Conservation (phyloP, 495 filamentous ascomycete genomes). For the Jackrogersella multiformis region DNA sequence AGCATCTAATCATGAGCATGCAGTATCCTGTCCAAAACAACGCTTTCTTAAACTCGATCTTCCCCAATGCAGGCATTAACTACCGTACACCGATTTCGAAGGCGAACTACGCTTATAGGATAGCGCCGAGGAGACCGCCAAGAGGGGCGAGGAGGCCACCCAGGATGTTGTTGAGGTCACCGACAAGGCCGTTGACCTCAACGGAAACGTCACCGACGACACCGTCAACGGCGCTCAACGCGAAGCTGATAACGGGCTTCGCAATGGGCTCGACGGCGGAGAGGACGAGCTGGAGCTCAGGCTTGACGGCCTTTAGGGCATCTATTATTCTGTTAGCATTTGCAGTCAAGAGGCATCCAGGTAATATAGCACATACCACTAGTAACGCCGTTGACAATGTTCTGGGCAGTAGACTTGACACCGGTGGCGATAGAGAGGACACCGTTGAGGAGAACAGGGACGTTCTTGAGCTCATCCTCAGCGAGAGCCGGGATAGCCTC, state of each 20-base stretch:
- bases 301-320: slow-evolving; percentile 29
- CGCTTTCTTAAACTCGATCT: slow-evolving; percentile 23
- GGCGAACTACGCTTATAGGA: slow-evolving; percentile 27
- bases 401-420: slow-evolving; percentile 31
- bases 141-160: slow-evolving; percentile 26
- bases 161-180: slow-evolving; percentile 20
- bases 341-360: background rate
- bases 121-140: slow-evolving; percentile 16
- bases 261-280: slow-evolving; percentile 27
- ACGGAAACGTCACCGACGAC: background rate
- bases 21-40: slow-evolving; percentile 20
- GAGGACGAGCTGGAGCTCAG: slow-evolving; percentile 41
- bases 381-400: slow-evolving; percentile 11
- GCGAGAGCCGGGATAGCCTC: slow-evolving; percentile 10
- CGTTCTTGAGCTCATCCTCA: slow-evolving; percentile 26
- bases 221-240: slow-evolving; percentile 19
- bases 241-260: slow-evolving; percentile 35
- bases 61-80: slow-evolving; percentile 29
- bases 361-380: slow-evolving; percentile 26
- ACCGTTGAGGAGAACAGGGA: slow-evolving; percentile 27
- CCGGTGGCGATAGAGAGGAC: slow-evolving; percentile 29
- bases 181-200: slow-evolving; percentile 26
- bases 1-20: slow-evolving; percentile 44
- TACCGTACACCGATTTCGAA: slow-evolving; percentile 11
- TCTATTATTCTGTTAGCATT: slow-evolving; percentile 34